Percentiles rank a stretch among this genome's conserved stretches.
Conservation (phyloP, 2,329 filamentous ascomycete species). For the Xylaria sp. region DNA sequence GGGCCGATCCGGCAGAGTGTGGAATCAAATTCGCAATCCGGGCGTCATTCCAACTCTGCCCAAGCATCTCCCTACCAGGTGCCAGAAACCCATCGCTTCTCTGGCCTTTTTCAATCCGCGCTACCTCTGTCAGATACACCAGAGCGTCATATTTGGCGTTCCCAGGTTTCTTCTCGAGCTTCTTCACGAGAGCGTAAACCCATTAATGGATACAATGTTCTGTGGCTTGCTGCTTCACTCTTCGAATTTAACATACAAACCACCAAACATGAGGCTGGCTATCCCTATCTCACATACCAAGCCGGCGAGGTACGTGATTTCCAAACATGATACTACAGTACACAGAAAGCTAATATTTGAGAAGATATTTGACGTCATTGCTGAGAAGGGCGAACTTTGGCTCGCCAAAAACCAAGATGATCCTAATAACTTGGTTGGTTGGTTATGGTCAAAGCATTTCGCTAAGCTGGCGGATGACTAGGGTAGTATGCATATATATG, state of each 20-base stretch:
- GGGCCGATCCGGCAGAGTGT: constrained; percentile 63
- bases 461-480: constrained; percentile 69
- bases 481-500: constrained; percentile 4
- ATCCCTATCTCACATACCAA: constrained; percentile 95
- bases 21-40: constrained; percentile 59
- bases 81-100: constrained; percentile 68
- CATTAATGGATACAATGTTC: constrained; percentile 72
- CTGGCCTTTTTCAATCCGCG: constrained; percentile 86
- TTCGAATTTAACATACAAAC: constrained; percentile 98
- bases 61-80: constrained; percentile 62
- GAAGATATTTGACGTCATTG: constrained; percentile 89
- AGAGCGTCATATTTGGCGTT: constrained; percentile 63
- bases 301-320: constrained; percentile 78
- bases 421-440: constrained; percentile 79
- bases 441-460: constrained; percentile 99
- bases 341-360: constrained; percentile 4
- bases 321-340: background rate
- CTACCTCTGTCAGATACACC: constrained; percentile 80
- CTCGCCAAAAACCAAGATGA: constrained; percentile 98
- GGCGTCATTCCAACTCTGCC: constrained; percentile 67
- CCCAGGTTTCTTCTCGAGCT: constrained; percentile 68
- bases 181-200: constrained; percentile 69
- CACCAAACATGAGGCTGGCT: constrained; percentile 90
- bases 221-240: constrained; percentile 92
- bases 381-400: constrained; percentile 97